phyloP scores from a whole-genome alignment of 306 rosid genomes.

The Castanea mollissima region DNA sequence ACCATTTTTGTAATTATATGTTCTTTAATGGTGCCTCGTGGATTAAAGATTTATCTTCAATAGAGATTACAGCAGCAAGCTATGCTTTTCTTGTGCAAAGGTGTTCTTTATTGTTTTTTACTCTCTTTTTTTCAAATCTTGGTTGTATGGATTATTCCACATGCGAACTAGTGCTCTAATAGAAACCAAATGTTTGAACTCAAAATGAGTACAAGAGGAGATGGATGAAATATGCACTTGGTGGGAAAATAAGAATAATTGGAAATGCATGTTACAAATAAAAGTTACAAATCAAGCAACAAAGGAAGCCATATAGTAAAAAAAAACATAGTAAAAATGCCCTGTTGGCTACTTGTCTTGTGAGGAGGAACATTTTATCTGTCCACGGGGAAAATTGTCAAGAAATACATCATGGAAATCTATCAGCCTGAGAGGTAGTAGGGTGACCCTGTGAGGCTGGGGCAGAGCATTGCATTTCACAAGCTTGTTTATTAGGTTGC shows the following conservation, averaged over 20 bases:
- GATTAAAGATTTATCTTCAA: conserved; percentile 46
- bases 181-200: neutral
- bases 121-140: neutral
- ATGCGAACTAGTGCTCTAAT: neutral
- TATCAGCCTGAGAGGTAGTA: too few species aligned
- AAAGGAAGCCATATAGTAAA: too few species aligned
- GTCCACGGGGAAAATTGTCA: too few species aligned
- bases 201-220: neutral
- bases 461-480: too few species aligned
- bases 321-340: too few species aligned
- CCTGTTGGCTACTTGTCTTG: too few species aligned
- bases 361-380: too few species aligned
- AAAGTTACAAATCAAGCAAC: too few species aligned
- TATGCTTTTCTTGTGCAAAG: conserved; percentile 29
- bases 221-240: neutral
- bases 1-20: conserved; percentile 72
- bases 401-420: too few species aligned
- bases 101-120: neutral
- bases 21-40: conserved; percentile 37
- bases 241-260: neutral
- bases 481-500: too few species aligned
- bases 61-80: conserved; percentile 42
- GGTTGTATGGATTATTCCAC: neutral
- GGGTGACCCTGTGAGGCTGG: too few species aligned
- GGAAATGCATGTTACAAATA: too few species aligned